These are phyloP conservation scores for Penicillium lagena DNA, from an alignment of 495 filamentous ascomycete genomes.

Conservation along the genomic window DNA sequence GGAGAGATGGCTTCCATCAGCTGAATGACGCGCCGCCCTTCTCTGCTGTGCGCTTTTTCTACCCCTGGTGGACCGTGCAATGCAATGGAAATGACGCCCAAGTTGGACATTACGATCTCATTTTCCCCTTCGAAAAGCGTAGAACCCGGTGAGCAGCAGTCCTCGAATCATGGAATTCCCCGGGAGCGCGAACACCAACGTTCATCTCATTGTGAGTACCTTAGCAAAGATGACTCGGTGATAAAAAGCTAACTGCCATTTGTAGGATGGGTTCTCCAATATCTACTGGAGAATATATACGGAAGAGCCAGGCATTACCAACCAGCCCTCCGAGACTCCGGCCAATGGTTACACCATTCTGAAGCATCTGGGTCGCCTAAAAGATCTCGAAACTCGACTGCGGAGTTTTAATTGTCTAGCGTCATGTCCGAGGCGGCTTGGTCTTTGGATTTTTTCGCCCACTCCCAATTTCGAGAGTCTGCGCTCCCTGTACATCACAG, in stretches of 20 bases:
- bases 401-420: constrained; percentile 33
- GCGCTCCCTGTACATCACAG: constrained; percentile 18
- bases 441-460: constrained; percentile 38
- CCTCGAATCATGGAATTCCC: constrained; percentile 44
- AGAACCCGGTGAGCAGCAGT: constrained; percentile 19
- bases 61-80: constrained; percentile 4
- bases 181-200: constrained; percentile 39
- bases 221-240: background rate
- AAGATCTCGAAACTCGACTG: constrained; percentile 36
- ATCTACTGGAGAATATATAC: constrained; percentile 46
- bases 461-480: constrained; percentile 37
- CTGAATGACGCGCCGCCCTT: background rate
- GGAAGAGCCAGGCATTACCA: constrained; percentile 31
- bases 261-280: constrained; percentile 42
- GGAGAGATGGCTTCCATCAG: constrained; percentile 16
- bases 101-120: constrained; percentile 16
- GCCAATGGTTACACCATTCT: constrained; percentile 38
- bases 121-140: constrained; percentile 23
- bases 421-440: constrained; percentile 36
- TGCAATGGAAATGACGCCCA: constrained; percentile 33
- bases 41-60: constrained; percentile 3
- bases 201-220: constrained; percentile 39
- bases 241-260: constrained; percentile 10
- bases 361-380: constrained; percentile 39
- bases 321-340: constrained; percentile 27